A percentile compares a stretch with the other conserved stretches of the same genome.
phyloP scores from a whole-genome alignment of 352 stramenopile genomes.

The Halophytophthora batemanensis region DNA sequence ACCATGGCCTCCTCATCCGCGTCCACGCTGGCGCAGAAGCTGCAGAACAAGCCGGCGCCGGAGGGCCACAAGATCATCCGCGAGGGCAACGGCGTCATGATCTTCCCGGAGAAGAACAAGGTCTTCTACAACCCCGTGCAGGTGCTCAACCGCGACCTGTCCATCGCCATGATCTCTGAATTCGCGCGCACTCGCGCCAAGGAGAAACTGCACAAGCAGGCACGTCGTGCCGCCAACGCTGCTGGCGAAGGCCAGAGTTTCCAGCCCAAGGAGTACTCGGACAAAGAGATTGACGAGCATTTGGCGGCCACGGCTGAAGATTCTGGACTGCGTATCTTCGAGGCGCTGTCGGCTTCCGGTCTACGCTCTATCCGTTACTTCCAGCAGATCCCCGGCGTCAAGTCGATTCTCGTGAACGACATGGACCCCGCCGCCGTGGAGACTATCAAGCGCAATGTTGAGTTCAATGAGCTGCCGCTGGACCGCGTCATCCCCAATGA shows the following conservation, averaged over 20 bases:
- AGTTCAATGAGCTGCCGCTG: conserved; percentile 82
- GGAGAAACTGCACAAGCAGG: conserved; percentile 74
- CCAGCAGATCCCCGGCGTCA: conserved; percentile 97
- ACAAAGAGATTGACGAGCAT: conserved; percentile 76
- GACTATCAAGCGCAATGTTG: conserved; percentile 94
- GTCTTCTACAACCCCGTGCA: conserved; percentile 94
- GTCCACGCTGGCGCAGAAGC: conserved; percentile 44
- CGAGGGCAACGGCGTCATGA: conserved; percentile 89
- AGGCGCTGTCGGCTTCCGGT: conserved; percentile 97
- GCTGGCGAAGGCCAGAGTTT: conserved; percentile 32
- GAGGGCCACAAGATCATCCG: conserved; percentile 85
- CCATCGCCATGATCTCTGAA: conserved; percentile 96
- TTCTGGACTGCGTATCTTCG: conserved; percentile 96
- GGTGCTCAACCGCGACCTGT: conserved; percentile 99
- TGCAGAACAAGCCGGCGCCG: conserved; percentile 60
- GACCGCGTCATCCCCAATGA: conserved; percentile 85
- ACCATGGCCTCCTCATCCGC: conserved; percentile 40
- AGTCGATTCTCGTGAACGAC: conserved; percentile 98
- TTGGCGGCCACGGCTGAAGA: conserved; percentile 54
- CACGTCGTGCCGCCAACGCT: conserved; percentile 49
- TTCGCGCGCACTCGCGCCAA: conserved; percentile 90
- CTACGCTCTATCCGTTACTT: conserved; percentile 99
- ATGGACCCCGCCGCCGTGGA: conserved; percentile 96
- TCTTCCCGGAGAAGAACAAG: conserved; percentile 88
- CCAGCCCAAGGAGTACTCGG: conserved; percentile 44